Evolutionary conservation across 805 yeast genomes (phyloP).

Genomic region (Teunomyces funiuensis): DNA sequence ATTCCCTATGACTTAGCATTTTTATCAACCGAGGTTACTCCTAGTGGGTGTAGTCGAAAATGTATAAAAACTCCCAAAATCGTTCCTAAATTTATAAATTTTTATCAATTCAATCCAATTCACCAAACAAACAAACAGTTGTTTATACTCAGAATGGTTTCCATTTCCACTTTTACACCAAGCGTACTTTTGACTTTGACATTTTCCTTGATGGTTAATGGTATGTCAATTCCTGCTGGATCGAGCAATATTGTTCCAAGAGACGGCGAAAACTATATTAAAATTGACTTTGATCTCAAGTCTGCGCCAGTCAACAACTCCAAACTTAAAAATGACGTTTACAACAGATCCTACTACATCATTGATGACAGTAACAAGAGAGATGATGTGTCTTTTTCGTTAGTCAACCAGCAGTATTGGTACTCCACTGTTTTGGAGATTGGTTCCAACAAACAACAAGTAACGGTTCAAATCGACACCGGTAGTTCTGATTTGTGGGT

Average conservation of each 20-base stretch:
- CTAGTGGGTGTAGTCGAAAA: too few relatives aligned
- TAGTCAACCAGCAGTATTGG: slow-evolving; percentile 6
- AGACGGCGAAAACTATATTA: not conserved
- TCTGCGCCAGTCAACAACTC: not conserved
- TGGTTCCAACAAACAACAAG: slow-evolving; percentile 11
- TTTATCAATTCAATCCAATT: too few relatives aligned
- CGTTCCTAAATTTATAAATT: too few relatives aligned
- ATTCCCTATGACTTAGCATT: too few relatives aligned
- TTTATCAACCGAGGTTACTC: too few relatives aligned
- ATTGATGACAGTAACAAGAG: not conserved
- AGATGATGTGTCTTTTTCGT: not conserved
- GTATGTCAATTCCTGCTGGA: not conserved
- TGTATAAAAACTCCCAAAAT: too few relatives aligned
- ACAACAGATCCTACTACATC: not conserved
- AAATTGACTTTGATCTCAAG: not conserved
- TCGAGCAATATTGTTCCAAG: not conserved
- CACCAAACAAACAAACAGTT: too few relatives aligned
- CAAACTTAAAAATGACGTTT: not conserved
- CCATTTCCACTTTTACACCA: not conserved
- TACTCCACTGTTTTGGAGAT: slow-evolving; percentile 10
- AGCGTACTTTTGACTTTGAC: not conserved
- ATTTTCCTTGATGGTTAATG: not conserved
- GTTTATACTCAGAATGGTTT: not conserved
- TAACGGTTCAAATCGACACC: slow-evolving; percentile 14
- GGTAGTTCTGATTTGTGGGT: slow-evolving; percentile 14